These are phyloP conservation scores for Pseudogymnoascus sp. DNA, from an alignment of 2,329 filamentous ascomycete species.

Conservation along the genomic window DNA sequence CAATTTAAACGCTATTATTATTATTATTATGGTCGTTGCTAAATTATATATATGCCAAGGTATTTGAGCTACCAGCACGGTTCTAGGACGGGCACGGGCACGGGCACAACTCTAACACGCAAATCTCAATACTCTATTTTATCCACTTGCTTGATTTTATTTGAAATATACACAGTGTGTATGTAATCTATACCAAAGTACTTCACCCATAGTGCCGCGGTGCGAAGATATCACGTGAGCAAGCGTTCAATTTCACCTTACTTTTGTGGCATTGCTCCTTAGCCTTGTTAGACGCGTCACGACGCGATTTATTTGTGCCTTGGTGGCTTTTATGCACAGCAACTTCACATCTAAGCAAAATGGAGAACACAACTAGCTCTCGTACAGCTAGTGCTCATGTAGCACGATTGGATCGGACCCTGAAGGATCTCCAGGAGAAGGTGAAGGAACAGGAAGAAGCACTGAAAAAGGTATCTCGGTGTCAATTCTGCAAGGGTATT, in stretches of 20 bases:
- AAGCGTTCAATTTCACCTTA: background rate
- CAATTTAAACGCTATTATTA: background rate
- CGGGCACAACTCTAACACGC: background rate
- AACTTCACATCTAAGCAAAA: background rate
- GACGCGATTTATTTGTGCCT: background rate
- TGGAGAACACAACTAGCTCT: slow-evolving; percentile 18
- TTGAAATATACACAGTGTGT: too few species aligned
- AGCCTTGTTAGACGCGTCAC: background rate
- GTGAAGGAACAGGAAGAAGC: slow-evolving; percentile 46
- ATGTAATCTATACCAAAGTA: background rate
- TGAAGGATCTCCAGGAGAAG: slow-evolving; percentile 55
- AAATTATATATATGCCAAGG: background rate
- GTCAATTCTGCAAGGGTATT: background rate
- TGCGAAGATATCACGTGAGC: background rate
- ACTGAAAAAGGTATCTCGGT: slow-evolving; percentile 36
- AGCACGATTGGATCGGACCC: slow-evolving; percentile 54
- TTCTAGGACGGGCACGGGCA: background rate
- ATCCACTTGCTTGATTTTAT: too few species aligned
- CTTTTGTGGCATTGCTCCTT: background rate
- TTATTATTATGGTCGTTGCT: background rate
- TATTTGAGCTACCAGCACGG: background rate
- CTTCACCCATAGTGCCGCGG: background rate
- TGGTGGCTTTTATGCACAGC: background rate
- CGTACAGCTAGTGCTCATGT: slow-evolving; percentile 37
- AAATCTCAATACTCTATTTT: background rate